Base-by-base conservation (phyloP, 345 rosid genomes). In the Chamaenerion angustifolium region DNA sequence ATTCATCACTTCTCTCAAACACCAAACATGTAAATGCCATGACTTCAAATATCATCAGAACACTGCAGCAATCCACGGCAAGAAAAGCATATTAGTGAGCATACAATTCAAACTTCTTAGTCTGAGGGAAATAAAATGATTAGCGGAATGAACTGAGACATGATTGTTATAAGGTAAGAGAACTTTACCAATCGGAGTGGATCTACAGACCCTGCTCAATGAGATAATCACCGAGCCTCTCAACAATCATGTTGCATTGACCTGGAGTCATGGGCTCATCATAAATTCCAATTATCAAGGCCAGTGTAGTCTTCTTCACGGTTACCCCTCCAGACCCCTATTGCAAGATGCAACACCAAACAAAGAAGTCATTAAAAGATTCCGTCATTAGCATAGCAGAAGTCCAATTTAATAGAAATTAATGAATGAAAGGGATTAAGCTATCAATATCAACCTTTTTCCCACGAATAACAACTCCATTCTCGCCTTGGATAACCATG, bases 401-500 rank as follows among this genome's bases (percentile, higher is more conserved):
- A 48, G 21, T 15, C n/a, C 42, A 4, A 12, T 12, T 45, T 9
- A 44, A 17, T 8, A 15, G 14, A 12, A 18, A 19, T 43, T 8
- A 5, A 31, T 3, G 1, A 31, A 31, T 1, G 1, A 31, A 31
- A 31, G 5, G 37, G 37, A 31, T 31, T 31, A 5, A 31, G 10
- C 37, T 31, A 23, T 23, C 27, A 23, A 23, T 43, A 43, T 58
- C 40, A 14, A 87, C 96, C 92, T 81, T 88, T 71, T 88, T 88
- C 55, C 96, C 96, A 37, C 96, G 79, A 62, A 88, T 88, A 37
- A 79, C 94, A 31, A 79, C 85, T 58, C 88, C 88, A 4, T 94
- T 48, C 58, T 87, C 94, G 18, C 96, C 96, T 64, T 83, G 94
- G 59, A 87, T 87, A 42, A 87, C 96, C 89, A 87, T 81, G 69